Evolutionary conservation across 805 yeast species (phyloP).

Genomic region (Schizosaccharomyces osmophilus): DNA sequence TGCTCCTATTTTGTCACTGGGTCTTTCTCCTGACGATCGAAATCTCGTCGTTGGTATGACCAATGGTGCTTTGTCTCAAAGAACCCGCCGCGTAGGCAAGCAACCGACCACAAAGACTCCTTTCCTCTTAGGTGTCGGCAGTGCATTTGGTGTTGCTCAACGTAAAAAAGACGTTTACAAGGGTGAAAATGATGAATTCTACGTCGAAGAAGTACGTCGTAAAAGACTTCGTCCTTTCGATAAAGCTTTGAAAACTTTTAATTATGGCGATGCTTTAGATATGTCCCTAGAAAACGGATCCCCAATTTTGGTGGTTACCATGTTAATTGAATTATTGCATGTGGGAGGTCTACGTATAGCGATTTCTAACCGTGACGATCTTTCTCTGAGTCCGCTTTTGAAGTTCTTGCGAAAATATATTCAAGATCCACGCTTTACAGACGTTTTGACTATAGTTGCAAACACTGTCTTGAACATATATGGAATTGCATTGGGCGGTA

Average conservation of each 20-base stretch:
- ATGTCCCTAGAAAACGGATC: conserved; percentile 59
- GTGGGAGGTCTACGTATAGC: conserved; percentile 77
- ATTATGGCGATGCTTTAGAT: conserved; percentile 84
- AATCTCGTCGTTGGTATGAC: conserved; percentile 84
- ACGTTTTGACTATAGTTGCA: conserved; percentile 40
- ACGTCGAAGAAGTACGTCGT: conserved; percentile 28
- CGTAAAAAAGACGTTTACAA: background rate
- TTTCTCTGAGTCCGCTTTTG: conserved; percentile 58
- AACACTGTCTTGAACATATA: conserved; percentile 52
- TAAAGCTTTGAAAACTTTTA: conserved; percentile 58
- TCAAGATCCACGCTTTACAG: conserved; percentile 53
- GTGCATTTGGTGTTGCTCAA: background rate
- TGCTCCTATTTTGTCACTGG: conserved; percentile 1
- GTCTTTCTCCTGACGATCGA: conserved; percentile 35
- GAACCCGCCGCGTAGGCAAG: conserved; percentile 32
- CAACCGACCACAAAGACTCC: background rate
- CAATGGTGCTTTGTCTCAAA: conserved; percentile 65
- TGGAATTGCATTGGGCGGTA: conserved; percentile 22
- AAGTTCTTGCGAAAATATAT: conserved; percentile 58
- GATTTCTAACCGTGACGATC: conserved; percentile 61
- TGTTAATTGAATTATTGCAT: conserved; percentile 61
- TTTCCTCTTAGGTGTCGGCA: background rate
- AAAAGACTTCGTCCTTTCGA: conserved; percentile 58
- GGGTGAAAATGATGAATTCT: conserved; percentile 3
- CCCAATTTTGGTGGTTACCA: conserved; percentile 55